These are phyloP conservation scores for Euphorbia celastroides DNA, from an alignment of 441 rosid species.

Conservation along the genomic window DNA sequence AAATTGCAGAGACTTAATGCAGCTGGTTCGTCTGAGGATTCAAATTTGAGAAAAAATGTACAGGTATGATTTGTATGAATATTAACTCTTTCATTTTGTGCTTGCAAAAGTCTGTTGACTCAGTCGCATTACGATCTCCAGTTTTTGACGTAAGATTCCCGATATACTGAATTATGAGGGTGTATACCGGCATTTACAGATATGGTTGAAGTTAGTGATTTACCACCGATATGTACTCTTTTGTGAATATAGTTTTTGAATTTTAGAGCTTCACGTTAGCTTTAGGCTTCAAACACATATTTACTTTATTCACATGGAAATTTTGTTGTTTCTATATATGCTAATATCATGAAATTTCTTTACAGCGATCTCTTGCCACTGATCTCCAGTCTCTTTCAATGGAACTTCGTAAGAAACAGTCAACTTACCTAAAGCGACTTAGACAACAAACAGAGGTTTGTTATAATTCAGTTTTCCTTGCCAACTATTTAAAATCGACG, in stretches of 20 bases:
- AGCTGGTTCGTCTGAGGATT: constrained; percentile 64
- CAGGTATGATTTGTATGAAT: constrained; percentile 44
- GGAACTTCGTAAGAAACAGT: constrained; percentile 95
- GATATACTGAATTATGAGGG: neutral
- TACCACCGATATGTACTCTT: neutral
- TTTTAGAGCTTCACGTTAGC: no score
- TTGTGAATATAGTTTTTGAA: neutral
- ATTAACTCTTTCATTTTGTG: constrained; percentile 36
- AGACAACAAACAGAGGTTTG: constrained; percentile 83
- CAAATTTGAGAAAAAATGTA: constrained; percentile 75
- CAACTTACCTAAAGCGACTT: constrained; percentile 83
- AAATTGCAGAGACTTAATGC: constrained; percentile 55
- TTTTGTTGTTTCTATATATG: constrained; percentile 12
- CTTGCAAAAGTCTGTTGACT: constrained; percentile 26
- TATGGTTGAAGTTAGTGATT: constrained; percentile 1
- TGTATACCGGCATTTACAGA: neutral
- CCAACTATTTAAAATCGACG: neutral
- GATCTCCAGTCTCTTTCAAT: constrained; percentile 86
- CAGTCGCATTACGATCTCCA: neutral
- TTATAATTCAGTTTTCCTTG: constrained; percentile 8
- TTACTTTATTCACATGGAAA: no score
- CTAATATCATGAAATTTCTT: constrained; percentile 22
- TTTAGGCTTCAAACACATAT: no score
- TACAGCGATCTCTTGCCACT: constrained; percentile 90
- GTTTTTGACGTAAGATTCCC: neutral